Conservation (phyloP, 176 grass and related monocot species). For the Dactylis glomerata region DNA sequence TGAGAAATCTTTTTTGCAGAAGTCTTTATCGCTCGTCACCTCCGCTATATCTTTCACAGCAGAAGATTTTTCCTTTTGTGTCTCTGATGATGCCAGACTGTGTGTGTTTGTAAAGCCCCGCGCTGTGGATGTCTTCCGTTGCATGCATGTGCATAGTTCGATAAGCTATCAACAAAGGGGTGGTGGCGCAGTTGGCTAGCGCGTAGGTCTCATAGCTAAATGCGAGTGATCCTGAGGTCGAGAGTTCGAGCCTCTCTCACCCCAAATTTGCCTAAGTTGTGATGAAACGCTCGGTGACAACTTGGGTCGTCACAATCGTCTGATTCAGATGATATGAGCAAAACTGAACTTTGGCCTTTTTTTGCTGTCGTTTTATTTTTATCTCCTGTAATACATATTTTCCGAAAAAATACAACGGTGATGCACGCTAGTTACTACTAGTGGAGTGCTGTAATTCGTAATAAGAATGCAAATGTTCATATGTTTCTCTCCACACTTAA, state of each 20-base stretch:
- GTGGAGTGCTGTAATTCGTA: no score
- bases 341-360: constrained; percentile 26
- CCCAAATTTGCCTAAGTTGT: background rate
- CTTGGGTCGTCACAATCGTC: constrained; percentile 33
- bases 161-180: background rate
- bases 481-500: no score
- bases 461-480: no score
- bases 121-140: background rate
- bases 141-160: background rate
- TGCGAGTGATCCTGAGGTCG: constrained; percentile 64
- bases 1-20: constrained; percentile 23
- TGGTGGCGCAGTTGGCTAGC: constrained; percentile 54
- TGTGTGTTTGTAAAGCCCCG: background rate
- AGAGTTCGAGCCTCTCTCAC: constrained; percentile 84
- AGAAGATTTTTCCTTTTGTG: background rate
- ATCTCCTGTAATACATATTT: background rate
- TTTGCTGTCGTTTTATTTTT: background rate
- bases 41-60: background rate
- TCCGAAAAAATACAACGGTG: background rate
- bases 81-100: background rate
- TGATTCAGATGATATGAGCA: constrained; percentile 21
- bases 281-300: constrained; percentile 42
- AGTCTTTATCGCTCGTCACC: background rate
- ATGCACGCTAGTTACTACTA: background rate
- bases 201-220: constrained; percentile 37